Evolutionary conservation across 257 asterid genomes (phyloP), one percentile per base, ranked within the genome.

Genomic region (Salvia miltiorrhiza): DNA sequence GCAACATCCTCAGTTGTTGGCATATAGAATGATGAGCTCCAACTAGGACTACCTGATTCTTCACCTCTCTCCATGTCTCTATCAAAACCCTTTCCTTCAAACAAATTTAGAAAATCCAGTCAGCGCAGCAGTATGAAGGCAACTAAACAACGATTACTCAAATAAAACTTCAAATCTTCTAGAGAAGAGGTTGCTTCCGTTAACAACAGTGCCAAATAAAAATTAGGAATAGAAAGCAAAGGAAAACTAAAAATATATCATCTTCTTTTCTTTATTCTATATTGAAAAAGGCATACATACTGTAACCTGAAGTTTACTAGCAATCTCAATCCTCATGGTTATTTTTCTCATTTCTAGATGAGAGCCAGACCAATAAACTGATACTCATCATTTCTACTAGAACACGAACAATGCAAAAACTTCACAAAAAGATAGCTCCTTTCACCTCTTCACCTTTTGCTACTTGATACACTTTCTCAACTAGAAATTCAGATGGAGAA

Each of bases 1-100:
- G 98, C 97, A 64, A 94, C 97, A 71, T 94, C 99, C 81, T 94
- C 99, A 41, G 92, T 82, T 70, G 99, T 87, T 81, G 85, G 98
- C 85, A 77, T 82, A 77, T 85, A 85, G 60, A 83, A 86, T 37
- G 97, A 84, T n/a, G 97, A 80, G 67, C 92, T 80, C 99, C 99
- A 89, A 65, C 96, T 73, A 21, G 98, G 95, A 74, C 95, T 92
- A 70, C 80, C 96, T 8, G 86, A 68, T 63, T 84, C 98, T 56
- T 88, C 97, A 47, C 75, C 85, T 75, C 86, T 87, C 82, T 92
- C 95, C 98, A 92, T 94, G 67, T 67, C 73, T 57, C 53, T 14
- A 17, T 41, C 12, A 71, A 69, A 48, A 63, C 73, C 17, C 65
- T 19, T 76, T 68, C 73, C 89, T 78, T 73, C 77, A 73, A 75